Conservation (phyloP, 192 early-diverging fungal genomes). For the Fimicolochytrium jonesii region DNA sequence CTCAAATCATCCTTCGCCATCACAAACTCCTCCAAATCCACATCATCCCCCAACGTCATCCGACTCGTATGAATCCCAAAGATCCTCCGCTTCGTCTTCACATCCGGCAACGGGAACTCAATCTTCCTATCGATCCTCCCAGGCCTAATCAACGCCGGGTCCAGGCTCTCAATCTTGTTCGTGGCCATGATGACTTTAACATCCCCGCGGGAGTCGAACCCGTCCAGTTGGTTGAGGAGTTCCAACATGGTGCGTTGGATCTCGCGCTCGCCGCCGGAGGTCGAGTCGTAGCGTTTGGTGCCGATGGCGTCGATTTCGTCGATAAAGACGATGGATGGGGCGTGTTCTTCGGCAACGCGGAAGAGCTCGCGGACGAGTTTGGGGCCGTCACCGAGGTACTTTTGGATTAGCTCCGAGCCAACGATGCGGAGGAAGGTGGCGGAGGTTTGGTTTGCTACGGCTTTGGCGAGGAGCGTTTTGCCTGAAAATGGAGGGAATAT, state of each 20-base stretch:
- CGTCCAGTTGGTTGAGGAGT: conserved; percentile 95
- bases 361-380: conserved; percentile 97
- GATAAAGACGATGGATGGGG: conserved; percentile 98
- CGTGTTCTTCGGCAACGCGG: conserved; percentile 91
- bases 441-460: conserved; percentile 96
- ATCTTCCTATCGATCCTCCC: conserved; percentile 98
- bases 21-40: conserved; percentile 97
- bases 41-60: conserved; percentile 94
- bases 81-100: conserved; percentile 95
- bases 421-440: conserved; percentile 97
- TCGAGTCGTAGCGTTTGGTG: conserved; percentile 94
- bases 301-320: conserved; percentile 99
- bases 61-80: conserved; percentile 92
- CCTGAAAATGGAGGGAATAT: too few relatives aligned
- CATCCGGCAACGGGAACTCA: conserved; percentile 96
- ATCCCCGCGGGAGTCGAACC: conserved; percentile 91
- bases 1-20: conserved; percentile 99
- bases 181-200: conserved; percentile 99
- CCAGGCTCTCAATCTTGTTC: conserved; percentile 94
- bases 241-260: conserved; percentile 98
- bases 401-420: conserved; percentile 97
- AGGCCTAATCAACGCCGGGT: conserved; percentile 96
- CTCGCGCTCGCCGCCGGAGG: conserved; percentile 91
- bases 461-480: conserved; percentile 95
- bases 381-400: conserved; percentile 98